Base-by-base conservation (phyloP, 1,284 basidiomycete genomes). In the Ganoderma multipileum region DNA sequence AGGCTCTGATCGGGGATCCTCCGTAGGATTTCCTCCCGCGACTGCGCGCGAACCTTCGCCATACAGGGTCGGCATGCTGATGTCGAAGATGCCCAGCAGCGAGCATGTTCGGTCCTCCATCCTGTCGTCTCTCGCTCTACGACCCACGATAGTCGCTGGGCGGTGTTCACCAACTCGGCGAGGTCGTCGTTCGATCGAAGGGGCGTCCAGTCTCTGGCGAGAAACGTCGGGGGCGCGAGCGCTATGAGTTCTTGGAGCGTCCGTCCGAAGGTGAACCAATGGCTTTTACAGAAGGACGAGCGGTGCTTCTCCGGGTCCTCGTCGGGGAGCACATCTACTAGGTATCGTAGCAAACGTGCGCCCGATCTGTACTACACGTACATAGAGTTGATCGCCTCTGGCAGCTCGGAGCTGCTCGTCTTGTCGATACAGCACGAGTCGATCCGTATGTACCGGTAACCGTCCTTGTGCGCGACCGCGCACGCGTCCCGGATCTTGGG, bases 71-170 rank as follows among this genome's bases (percentile, higher is more conserved):
- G 55, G 55, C 55, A 57, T 57, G 33, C 36, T 57, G 33, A 57
- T 57, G 55, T 18, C 33, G 55, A 57, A 57, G 55, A 57, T 57
- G 20, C 55, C 55, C 20, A 57, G 9, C 16, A 57, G 33, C 7
- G 55, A 57, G 33, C 38, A 57, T 9, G 55, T 33, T 18, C 33
- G 30, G 23, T 61, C 60, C 23, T 61, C 60, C 42, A 41, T 23
- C 30, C 60, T 23, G 42, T 28, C 11, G 60, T 61, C 39, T 61
- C 60, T 23, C 60, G 60, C 6, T n/a, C 11, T 4, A n/a, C 38
- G 7, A 39, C 60, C 60, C 60, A 61, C 14, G 60, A 61, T 4
- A 61, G 23, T n/a, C 60, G 39, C n/a, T 42, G 39, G 3, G 60
- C 60, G n/a, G 26, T 30, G 9, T 33, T 33, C 18, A 55, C 55